phyloP scores from a whole-genome alignment of 2,329 filamentous ascomycete genomes.

The Cryphonectria naterciae region DNA sequence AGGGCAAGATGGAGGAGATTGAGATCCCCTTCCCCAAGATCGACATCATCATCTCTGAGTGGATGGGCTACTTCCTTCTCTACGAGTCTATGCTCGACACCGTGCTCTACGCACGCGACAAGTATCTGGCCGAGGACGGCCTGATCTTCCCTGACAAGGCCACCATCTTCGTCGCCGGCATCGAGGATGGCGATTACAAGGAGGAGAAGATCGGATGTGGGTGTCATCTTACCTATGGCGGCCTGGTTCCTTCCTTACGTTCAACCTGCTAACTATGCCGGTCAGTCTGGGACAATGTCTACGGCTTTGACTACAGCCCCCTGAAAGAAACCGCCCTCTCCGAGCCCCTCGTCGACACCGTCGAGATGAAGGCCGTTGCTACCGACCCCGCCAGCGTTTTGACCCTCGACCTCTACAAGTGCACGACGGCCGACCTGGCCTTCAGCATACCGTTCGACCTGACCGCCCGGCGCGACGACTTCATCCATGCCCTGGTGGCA shows the following conservation, averaged over 20 bases:
- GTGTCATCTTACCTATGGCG: slow-evolving; percentile 41
- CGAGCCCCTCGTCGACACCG: slow-evolving; percentile 95
- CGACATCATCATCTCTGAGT: slow-evolving; percentile 99
- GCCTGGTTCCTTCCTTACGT: background rate
- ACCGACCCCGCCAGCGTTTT: slow-evolving; percentile 87
- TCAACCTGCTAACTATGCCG: slow-evolving; percentile 9
- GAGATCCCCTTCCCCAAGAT: slow-evolving; percentile 91
- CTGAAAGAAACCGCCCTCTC: slow-evolving; percentile 92
- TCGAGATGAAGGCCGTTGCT: slow-evolving; percentile 95
- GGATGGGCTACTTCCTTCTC: slow-evolving; percentile 99
- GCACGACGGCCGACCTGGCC: slow-evolving; percentile 79
- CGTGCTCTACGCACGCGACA: slow-evolving; percentile 93
- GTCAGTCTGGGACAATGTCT: slow-evolving; percentile 98
- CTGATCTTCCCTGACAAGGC: slow-evolving; percentile 99
- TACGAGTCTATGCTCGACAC: slow-evolving; percentile 99
- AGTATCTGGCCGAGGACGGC: slow-evolving; percentile 82
- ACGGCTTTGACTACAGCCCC: slow-evolving; percentile 94
- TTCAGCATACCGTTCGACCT: slow-evolving; percentile 82
- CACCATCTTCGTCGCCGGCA: slow-evolving; percentile 93
- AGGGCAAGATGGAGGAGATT: slow-evolving; percentile 99
- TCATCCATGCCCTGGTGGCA: slow-evolving; percentile 92
- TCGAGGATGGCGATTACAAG: slow-evolving; percentile 99
- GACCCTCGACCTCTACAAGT: slow-evolving; percentile 91
- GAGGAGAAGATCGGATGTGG: slow-evolving; percentile 99
- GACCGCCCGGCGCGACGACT: slow-evolving; percentile 81